phyloP scores from a whole-genome alignment of 2,329 filamentous ascomycete species.

The Lachnellula occidentalis region DNA sequence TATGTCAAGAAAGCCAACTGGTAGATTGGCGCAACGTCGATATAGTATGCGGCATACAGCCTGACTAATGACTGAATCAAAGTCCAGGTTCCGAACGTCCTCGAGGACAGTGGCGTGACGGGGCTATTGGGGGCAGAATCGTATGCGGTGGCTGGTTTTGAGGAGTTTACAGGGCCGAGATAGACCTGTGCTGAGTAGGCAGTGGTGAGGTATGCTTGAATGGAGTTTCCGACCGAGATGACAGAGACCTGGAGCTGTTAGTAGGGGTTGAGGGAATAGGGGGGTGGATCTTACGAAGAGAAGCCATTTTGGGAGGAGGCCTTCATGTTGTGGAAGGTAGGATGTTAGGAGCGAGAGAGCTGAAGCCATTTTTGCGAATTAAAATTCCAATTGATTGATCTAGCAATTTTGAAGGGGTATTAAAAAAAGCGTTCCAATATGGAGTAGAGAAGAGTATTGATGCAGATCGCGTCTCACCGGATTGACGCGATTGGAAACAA shows the following conservation, averaged over 20 bases:
- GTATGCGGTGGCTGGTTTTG: slow-evolving; percentile 61
- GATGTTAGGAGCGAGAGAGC: slow-evolving; percentile 15
- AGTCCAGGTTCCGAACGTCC: slow-evolving; percentile 69
- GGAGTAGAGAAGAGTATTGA: not conserved
- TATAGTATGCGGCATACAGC: slow-evolving; percentile 63
- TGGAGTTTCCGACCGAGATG: slow-evolving; percentile 75
- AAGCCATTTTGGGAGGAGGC: slow-evolving; percentile 59
- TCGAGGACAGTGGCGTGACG: slow-evolving; percentile 65
- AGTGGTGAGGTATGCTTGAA: slow-evolving; percentile 77
- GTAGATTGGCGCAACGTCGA: slow-evolving; percentile 53
- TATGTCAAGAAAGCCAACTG: slow-evolving; percentile 61
- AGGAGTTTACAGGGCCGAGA: slow-evolving; percentile 56
- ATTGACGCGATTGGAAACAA: not conserved
- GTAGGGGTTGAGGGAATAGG: not conserved
- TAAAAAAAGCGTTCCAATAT: no score
- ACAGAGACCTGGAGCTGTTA: slow-evolving; percentile 60
- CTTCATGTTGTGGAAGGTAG: slow-evolving; percentile 33
- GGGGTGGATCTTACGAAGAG: slow-evolving; percentile 43
- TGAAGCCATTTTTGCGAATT: slow-evolving; percentile 11
- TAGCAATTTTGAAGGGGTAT: not conserved
- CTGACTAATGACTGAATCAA: slow-evolving; percentile 55
- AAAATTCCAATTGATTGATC: not conserved
- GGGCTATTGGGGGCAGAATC: slow-evolving; percentile 53
- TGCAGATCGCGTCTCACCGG: not conserved
- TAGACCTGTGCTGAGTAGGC: slow-evolving; percentile 86